Conservation (phyloP, 306 rosid species). For the Betula pendula region DNA sequence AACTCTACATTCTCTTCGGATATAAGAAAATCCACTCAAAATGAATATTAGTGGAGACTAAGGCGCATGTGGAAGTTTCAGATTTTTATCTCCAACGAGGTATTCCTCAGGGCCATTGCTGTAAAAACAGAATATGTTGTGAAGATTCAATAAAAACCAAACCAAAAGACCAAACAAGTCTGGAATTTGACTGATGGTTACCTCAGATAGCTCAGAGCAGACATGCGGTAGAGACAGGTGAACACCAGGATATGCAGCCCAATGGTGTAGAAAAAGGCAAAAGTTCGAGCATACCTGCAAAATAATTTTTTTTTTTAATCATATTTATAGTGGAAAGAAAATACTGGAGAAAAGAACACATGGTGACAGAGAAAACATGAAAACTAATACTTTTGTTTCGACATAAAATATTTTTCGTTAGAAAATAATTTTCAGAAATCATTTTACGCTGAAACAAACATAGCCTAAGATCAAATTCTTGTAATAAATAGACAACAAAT, state of each 20-base stretch:
- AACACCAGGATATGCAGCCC: constrained; percentile 83
- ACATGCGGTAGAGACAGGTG: constrained; percentile 95
- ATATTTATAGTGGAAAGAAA: background rate
- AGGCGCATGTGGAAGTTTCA: constrained; percentile 60
- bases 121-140: constrained; percentile 22
- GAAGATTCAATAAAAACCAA: constrained; percentile 15
- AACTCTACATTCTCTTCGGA: constrained; percentile 15
- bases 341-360: background rate
- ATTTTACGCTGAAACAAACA: no score
- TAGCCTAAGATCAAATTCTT: background rate
- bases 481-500: no score
- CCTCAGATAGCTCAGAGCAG: constrained; percentile 92
- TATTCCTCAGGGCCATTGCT: constrained; percentile 75
- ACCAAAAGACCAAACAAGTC: background rate
- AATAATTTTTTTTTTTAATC: background rate
- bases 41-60: constrained; percentile 31
- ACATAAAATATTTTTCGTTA: no score
- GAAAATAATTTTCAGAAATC: no score
- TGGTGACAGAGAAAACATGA: background rate
- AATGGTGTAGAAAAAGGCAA: constrained; percentile 90
- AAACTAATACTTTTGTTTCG: no score
- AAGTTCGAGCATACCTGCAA: constrained; percentile 90
- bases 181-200: constrained; percentile 25
- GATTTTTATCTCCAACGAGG: constrained; percentile 45
- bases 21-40: constrained; percentile 13